These are phyloP conservation scores for Fusarium falciforme DNA, from an alignment of 2,329 filamentous ascomycete species.

Conservation along the genomic window DNA sequence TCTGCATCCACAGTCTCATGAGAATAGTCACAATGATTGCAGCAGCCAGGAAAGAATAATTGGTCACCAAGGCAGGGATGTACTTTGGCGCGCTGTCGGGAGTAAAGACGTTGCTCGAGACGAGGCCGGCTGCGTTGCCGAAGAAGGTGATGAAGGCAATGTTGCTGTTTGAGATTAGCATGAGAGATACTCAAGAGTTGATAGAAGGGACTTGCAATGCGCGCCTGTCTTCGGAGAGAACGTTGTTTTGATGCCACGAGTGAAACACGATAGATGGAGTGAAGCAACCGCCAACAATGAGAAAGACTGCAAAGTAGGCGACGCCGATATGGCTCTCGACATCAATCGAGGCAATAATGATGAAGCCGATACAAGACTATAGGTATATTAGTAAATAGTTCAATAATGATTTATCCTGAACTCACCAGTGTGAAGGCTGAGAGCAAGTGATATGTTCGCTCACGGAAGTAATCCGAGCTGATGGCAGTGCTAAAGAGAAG, in stretches of 20 bases:
- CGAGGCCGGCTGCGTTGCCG: neutral
- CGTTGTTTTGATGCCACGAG: neutral
- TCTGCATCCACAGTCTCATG: neutral
- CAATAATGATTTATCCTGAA: neutral
- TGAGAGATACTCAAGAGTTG: too few relatives aligned
- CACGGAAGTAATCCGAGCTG: neutral
- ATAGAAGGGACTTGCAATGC: neutral
- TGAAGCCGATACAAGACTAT: neutral
- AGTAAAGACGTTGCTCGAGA: slow-evolving; percentile 1
- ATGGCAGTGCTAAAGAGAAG: slow-evolving; percentile 1
- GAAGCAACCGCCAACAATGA: neutral
- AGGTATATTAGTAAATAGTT: neutral
- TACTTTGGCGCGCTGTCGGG: neutral
- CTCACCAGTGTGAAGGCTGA: neutral
- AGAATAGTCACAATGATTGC: neutral
- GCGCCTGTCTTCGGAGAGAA: neutral
- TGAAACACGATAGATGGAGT: neutral
- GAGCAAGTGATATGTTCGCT: neutral
- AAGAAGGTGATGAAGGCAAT: slow-evolving; percentile 3
- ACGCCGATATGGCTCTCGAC: neutral
- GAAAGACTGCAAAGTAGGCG: neutral
- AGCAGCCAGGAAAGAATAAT: neutral
- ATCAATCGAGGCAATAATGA: neutral
- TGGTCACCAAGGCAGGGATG: neutral
- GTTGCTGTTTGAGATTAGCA: neutral